Base-by-base conservation (phyloP, 352 stramenopile species). In the Globisporangium megalacanthum region DNA sequence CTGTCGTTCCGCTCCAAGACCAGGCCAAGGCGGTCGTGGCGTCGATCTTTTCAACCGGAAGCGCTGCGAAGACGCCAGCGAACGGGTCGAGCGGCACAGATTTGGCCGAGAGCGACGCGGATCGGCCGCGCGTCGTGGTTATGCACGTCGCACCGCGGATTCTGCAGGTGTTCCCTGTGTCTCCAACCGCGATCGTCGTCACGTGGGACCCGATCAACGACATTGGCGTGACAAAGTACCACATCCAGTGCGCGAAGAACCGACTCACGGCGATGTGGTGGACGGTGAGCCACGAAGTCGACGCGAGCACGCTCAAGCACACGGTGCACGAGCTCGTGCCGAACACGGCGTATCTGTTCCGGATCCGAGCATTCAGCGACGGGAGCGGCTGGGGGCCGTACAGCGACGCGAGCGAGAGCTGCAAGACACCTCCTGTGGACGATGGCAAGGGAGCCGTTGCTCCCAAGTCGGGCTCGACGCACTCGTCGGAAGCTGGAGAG, bases 161-260 rank as follows among this genome's bases (percentile, higher is more conserved):
- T 37, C 45, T 89, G 8, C 66, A 77, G 22, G 72, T 89, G 8
- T 83, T 88, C 22, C 36, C 79, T 6, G 62, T 69, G 4, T 91
- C 81, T 6, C 58, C 72, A 9, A 86, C 75, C 11, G 74, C 86
- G 47, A 69, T 94, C 48, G 70, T 79, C 11, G 64, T 94, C 20
- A 88, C 80, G 4, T 95, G 86, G 86, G 82, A 91, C 37, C 69
- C 74, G 20, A 64, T 81, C 9, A 78, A 77, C 41, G 78, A 92
- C 52, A 52, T 73, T 2, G 65, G 65, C 0, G 67, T 92, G 31
- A 70, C 62, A 0, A 88, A 81, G 58, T 93, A 93, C 62, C 79
- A 92, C 37, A 73, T 95, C 44, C 86, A 95, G 60, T 94, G 87
- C 49, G 69, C 72, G 0, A 92, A 91, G 62, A 90, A 94, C 50